Base-by-base conservation (phyloP, 768 basidiomycete genomes). In the Boletus rufocinnamomeus region DNA sequence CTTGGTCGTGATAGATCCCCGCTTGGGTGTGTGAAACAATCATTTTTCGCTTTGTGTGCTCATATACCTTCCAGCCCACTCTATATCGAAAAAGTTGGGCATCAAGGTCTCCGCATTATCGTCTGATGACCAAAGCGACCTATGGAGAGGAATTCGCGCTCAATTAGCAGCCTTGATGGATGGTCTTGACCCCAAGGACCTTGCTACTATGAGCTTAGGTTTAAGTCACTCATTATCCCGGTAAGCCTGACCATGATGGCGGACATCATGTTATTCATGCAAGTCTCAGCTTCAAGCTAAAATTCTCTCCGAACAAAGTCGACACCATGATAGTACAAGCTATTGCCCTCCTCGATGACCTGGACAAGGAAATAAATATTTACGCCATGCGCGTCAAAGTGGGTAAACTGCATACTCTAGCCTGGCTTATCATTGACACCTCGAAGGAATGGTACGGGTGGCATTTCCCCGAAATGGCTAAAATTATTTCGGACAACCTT, bases 251-350 rank as follows among this genome's bases (percentile, higher is more conserved):
- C 50, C 28, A 41, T 34, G 32, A 44, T 56, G 30, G 28, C 35
- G 27, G 6, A 46, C 45, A 25, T 46, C 53, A n/a, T 45, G 44
- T 53, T 34, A 48, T 59, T 64, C 44, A 59, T 55, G n/a, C 45
- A 27, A 21, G 35, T 21, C 53, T 34, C 62, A 96, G 95, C 59
- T 99, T 96, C 80, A 99, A 98, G 81, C 83, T 99, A 67, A 99
- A 99, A 77, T 98, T 99, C 77, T 98, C 97, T 9, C 96, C 97
- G 8, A 97, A 98, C 79, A 98, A 98, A 77, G 95, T 99, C 48
- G 97, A 99, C 72, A 98, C 95, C 9, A 99, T 99, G 97, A 91
- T 99, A 58, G 91, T 98, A 19, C 97, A 99, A 76, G 97, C 97
- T 8, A 98, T 99, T 69, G 96, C 95, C 8, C 82, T 99, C 28